Base-by-base conservation (phyloP, 495 filamentous ascomycete species). In the Parachaetomium inaequale region DNA sequence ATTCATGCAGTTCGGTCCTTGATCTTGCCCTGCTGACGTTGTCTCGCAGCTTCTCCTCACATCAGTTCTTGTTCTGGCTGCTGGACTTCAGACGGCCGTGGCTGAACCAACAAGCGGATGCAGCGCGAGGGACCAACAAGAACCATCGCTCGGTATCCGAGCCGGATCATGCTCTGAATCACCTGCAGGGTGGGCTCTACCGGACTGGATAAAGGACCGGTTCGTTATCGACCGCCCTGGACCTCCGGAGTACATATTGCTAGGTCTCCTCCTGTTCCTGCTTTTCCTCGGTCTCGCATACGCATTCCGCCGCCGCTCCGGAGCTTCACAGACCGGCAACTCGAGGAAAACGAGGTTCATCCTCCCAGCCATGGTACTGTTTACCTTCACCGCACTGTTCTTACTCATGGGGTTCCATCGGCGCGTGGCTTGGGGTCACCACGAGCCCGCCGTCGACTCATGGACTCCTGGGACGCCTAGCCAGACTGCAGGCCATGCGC, bases 321-420 rank as follows among this genome's bases (percentile, higher is more conserved):
- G 34, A 19, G 21, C 21, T 38, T 21, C 55, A 14, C 21, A 25
- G 26, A 12, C 56, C 26, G 28, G 32, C 17, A 5, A 23, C 26
- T 17, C 50, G 38, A 38, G 14, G 8, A 51, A 21, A 14, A 3
- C 50, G 17, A 2, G 21, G 28, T 25, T 54, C 10, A 17, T 47
- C 6, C 36, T 65, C 3, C 36, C 65, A 50, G 58, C 59, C 54
- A 73, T 72, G 65, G 61, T 45, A 2, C 14, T 68, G 26, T 63
- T 73, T 12, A 56, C 59, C 19, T 59, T 60, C 17, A 34, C 60
- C 7, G 59, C 63, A 1, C 45, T 70, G 23, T 19, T 68, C 28
- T 47, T 71, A 12, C 29, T 66, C 46, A 38, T 64, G 19, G 55
- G 62, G 4, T 63, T 53, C 7, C 57, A 25, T 32, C 62, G 31